phyloP scores from a whole-genome alignment of 495 filamentous ascomycete species.

The Penicillium psychrofluorescens region DNA sequence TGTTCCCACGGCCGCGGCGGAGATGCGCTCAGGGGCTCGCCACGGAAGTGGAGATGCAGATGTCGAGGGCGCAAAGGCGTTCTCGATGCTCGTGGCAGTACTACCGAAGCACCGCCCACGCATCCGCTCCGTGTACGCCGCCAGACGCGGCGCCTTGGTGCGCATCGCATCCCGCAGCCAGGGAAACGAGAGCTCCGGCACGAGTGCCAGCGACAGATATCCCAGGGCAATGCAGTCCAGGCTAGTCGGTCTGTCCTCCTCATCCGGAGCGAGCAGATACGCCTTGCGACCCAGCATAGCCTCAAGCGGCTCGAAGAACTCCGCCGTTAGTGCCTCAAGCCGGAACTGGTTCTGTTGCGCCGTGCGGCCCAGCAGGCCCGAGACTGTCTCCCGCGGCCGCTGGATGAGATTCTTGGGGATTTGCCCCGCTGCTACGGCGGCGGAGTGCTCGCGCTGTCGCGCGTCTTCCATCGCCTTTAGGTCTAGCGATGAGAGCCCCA shows the following conservation, averaged over 20 bases:
- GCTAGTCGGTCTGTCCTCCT: constrained; percentile 40
- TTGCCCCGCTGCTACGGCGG: constrained; percentile 32
- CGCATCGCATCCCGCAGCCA: constrained; percentile 64
- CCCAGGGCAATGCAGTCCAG: constrained; percentile 74
- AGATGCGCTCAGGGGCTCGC: constrained; percentile 26
- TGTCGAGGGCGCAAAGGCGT: constrained; percentile 18
- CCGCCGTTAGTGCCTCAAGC: constrained; percentile 58
- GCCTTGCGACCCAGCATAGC: constrained; percentile 50
- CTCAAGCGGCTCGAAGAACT: constrained; percentile 62
- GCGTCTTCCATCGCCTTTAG: constrained; percentile 46
- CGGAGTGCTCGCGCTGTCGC: constrained; percentile 34
- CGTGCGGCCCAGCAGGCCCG: constrained; percentile 30
- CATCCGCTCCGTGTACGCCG: constrained; percentile 46
- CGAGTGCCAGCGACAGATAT: constrained; percentile 67
- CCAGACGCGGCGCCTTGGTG: constrained; percentile 45
- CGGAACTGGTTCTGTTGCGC: constrained; percentile 49
- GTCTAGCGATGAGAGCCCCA: constrained; percentile 63
- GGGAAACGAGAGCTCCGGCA: constrained; percentile 60
- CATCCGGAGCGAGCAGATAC: constrained; percentile 41
- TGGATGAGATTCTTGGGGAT: constrained; percentile 37
- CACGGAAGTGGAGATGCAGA: constrained; percentile 25
- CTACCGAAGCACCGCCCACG: constrained; percentile 33
- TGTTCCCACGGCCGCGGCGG: constrained; percentile 23
- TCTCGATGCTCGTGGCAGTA: constrained; percentile 13
- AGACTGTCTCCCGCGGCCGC: constrained; percentile 33